These are phyloP conservation scores for Coemansia sp. DNA, from an alignment of 371 early-diverging fungal species.

Conservation along the genomic window DNA sequence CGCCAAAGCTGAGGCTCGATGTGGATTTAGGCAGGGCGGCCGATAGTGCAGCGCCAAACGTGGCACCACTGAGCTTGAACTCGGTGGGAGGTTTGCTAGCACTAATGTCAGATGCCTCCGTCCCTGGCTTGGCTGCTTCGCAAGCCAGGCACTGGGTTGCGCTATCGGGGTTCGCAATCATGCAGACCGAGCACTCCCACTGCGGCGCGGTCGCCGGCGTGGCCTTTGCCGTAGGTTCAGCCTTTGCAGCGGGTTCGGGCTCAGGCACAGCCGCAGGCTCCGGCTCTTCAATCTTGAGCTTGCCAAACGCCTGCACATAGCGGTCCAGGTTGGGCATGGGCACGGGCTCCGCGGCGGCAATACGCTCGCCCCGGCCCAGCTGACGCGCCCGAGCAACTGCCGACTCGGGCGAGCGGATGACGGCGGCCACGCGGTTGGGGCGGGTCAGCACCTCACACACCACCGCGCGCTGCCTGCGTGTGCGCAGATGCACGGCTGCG, in stretches of 20 bases:
- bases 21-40: not conserved
- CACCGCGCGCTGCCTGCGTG: conserved; percentile 28
- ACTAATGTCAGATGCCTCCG: not conserved
- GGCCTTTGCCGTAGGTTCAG: not conserved
- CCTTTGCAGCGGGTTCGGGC: not conserved
- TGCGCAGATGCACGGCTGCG: conserved; percentile 22
- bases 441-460: conserved; percentile 29
- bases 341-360: not conserved
- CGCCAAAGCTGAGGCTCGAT: not conserved
- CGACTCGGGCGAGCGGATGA: conserved; percentile 17
- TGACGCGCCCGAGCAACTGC: not conserved
- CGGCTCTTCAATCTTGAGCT: conserved; percentile 25
- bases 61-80: conserved; percentile 10
- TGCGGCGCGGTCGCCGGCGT: not conserved
- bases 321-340: conserved; percentile 45
- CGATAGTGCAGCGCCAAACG: conserved; percentile 8
- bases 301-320: conserved; percentile 42
- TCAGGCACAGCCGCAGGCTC: not conserved
- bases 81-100: not conserved
- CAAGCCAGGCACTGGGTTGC: conserved; percentile 17
- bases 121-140: conserved; percentile 17
- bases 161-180: conserved; percentile 17
- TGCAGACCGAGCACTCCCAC: conserved; percentile 25
- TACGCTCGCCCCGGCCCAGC: not conserved
- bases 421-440: conserved; percentile 16